phyloP scores from a whole-genome alignment of 345 rosid genomes.

The Eucalyptus brandiana region DNA sequence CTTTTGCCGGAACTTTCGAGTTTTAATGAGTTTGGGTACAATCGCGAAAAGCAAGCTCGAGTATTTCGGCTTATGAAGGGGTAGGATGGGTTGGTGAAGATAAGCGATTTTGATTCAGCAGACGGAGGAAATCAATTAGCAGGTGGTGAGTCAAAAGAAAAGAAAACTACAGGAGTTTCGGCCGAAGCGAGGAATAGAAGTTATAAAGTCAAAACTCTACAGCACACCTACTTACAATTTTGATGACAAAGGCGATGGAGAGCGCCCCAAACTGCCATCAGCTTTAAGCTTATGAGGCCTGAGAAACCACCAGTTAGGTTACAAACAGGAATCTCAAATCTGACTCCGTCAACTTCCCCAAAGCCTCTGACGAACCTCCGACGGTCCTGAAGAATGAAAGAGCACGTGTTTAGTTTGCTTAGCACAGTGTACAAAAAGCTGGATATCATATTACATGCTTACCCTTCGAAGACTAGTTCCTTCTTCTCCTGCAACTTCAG shows the following conservation, averaged over 20 bases:
- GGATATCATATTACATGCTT: not conserved
- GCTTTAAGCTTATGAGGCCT: not conserved
- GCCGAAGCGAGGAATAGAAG: not conserved
- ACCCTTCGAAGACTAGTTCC: constrained; percentile 98
- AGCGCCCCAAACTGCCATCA: not conserved
- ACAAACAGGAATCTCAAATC: constrained; percentile 71
- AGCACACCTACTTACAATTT: not conserved
- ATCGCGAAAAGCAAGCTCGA: not conserved
- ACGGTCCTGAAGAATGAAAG: constrained; percentile 43
- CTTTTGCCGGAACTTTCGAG: not conserved
- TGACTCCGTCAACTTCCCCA: constrained; percentile 65
- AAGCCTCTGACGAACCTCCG: constrained; percentile 78
- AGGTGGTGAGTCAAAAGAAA: not conserved
- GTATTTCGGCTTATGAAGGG: not conserved
- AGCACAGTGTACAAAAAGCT: not conserved
- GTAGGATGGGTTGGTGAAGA: not conserved
- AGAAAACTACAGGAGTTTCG: not conserved
- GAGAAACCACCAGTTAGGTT: constrained; percentile 3
- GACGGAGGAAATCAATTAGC: not conserved
- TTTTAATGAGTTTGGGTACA: not conserved
- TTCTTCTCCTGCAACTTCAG: constrained; percentile 86
- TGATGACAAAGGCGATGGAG: not conserved
- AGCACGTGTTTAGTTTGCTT: not conserved
- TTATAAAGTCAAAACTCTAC: not conserved
- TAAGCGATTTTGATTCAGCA: not conserved